A percentile compares a stretch with the other conserved stretches of the same genome.
Conservation (phyloP, 331 rosid genomes). For the Dryas integrifolia region DNA sequence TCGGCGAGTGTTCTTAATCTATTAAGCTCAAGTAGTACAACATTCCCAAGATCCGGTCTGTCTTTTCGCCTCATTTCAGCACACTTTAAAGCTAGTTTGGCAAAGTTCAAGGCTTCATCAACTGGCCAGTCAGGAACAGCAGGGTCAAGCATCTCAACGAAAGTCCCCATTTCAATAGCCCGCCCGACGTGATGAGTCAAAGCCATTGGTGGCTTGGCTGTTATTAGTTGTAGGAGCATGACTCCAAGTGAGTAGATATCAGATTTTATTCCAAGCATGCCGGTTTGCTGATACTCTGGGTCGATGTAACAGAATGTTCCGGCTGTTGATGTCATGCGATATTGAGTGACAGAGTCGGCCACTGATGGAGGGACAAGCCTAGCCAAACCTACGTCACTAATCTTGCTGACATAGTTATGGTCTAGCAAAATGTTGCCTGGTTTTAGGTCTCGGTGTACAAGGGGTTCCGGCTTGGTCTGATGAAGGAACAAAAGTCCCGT, state of each 20-base stretch:
- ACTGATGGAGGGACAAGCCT: slow-evolving; percentile 83
- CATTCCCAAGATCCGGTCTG: slow-evolving; percentile 69
- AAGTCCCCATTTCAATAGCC: slow-evolving; percentile 59
- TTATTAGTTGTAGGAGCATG: slow-evolving; percentile 67
- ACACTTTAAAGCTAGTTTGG: slow-evolving; percentile 59
- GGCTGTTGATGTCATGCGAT: slow-evolving; percentile 76
- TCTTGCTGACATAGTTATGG: slow-evolving; percentile 72
- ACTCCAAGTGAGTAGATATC: slow-evolving; percentile 75
- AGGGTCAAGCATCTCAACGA: slow-evolving; percentile 68
- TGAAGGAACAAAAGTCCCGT: slow-evolving; percentile 80
- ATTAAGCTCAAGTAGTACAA: slow-evolving; percentile 61
- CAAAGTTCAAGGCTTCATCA: slow-evolving; percentile 54
- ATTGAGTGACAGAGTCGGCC: slow-evolving; percentile 69
- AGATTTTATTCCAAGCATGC: slow-evolving; percentile 77
- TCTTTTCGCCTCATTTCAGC: slow-evolving; percentile 73
- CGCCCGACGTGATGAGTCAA: slow-evolving; percentile 57
- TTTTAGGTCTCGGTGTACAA: slow-evolving; percentile 82
- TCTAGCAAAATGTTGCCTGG: slow-evolving; percentile 75
- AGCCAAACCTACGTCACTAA: slow-evolving; percentile 79
- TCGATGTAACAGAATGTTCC: slow-evolving; percentile 86
- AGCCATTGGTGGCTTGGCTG: slow-evolving; percentile 75
- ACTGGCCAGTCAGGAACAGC: slow-evolving; percentile 69
- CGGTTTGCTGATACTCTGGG: slow-evolving; percentile 86
- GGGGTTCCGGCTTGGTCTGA: slow-evolving; percentile 75
- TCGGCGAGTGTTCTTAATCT: slow-evolving; percentile 56